phyloP scores from a whole-genome alignment of 2,329 filamentous ascomycete genomes.

The Chalara sp. region DNA sequence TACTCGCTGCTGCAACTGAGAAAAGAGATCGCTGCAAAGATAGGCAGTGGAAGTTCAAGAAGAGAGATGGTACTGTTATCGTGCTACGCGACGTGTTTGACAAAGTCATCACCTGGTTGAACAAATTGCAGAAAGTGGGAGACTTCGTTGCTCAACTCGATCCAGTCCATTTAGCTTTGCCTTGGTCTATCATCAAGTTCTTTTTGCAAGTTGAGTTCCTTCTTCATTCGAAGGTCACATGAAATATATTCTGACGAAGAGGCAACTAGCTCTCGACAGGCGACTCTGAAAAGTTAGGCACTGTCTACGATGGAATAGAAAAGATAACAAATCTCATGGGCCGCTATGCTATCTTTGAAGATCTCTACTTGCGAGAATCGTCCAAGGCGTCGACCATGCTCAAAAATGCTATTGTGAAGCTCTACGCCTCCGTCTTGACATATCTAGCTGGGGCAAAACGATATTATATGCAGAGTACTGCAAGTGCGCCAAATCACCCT shows the following conservation, averaged over 20 bases:
- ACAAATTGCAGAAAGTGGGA: slow-evolving; percentile 20
- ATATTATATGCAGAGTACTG: slow-evolving; percentile 3
- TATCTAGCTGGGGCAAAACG: background rate
- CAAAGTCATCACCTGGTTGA: slow-evolving; percentile 17
- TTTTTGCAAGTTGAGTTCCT: slow-evolving; percentile 14
- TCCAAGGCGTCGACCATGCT: background rate
- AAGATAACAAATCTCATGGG: slow-evolving; percentile 13
- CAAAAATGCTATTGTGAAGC: background rate
- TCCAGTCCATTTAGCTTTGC: slow-evolving; percentile 19
- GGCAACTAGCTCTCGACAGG: slow-evolving; percentile 4
- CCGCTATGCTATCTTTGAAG: slow-evolving; percentile 15
- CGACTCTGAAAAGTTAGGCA: slow-evolving; percentile 10
- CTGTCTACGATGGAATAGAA: slow-evolving; percentile 14
- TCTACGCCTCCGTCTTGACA: slow-evolving; percentile 1
- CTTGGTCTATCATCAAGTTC: slow-evolving; percentile 21
- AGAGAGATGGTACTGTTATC: slow-evolving; percentile 1
- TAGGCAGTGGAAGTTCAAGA: slow-evolving; percentile 9
- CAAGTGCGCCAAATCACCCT: slow-evolving; percentile 1
- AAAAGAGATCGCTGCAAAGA: slow-evolving; percentile 3
- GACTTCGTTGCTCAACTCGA: slow-evolving; percentile 15
- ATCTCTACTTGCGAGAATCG: slow-evolving; percentile 9
- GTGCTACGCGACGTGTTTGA: slow-evolving; percentile 6
- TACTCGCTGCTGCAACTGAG: slow-evolving; percentile 3
- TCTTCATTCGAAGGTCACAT: background rate
- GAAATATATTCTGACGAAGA: background rate